Evolutionary conservation across 2,329 filamentous ascomycete genomes (phyloP).

Genomic region (Trichoderma breve): DNA sequence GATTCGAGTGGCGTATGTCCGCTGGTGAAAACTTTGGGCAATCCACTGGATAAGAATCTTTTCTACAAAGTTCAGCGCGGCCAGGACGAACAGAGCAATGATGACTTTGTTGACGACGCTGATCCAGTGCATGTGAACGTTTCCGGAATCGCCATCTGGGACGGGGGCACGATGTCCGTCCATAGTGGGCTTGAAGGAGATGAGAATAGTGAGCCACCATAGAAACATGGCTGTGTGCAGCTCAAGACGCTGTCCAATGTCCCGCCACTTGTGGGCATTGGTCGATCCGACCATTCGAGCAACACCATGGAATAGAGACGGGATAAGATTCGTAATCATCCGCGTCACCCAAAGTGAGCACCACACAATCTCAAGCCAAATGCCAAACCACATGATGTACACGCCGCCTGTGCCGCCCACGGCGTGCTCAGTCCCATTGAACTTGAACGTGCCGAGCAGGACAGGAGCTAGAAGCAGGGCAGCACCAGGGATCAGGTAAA

Average conservation of each 20-base stretch:
- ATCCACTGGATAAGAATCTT: conserved; percentile 96
- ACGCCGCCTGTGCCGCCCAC: conserved; percentile 70
- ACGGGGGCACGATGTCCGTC: conserved; percentile 50
- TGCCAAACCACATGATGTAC: conserved; percentile 81
- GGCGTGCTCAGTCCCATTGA: conserved; percentile 41
- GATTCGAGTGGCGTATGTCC: conserved; percentile 88
- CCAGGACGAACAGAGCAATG: conserved; percentile 76
- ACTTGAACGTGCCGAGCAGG: conserved; percentile 43
- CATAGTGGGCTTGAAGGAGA: conserved; percentile 84
- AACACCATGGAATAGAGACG: conserved; percentile 46
- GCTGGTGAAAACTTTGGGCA: conserved; percentile 85
- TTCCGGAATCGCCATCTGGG: conserved; percentile 37
- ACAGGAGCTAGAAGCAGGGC: conserved; percentile 47
- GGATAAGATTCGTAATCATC: conserved; percentile 52
- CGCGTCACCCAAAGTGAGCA: conserved; percentile 78
- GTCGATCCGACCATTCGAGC: conserved; percentile 77
- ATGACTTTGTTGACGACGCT: conserved; percentile 79
- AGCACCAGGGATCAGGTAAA: conserved; percentile 49
- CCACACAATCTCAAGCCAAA: conserved; percentile 95
- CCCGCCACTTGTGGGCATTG: conserved; percentile 88
- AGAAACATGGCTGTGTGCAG: conserved; percentile 83
- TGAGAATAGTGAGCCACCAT: conserved; percentile 83
- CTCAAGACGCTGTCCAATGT: conserved; percentile 82
- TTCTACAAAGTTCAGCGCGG: conserved; percentile 78
- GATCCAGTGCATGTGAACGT: conserved; percentile 65